Evolutionary conservation across 2,329 filamentous ascomycete genomes (phyloP).

Genomic region (Arthrobotrys sinensis): DNA sequence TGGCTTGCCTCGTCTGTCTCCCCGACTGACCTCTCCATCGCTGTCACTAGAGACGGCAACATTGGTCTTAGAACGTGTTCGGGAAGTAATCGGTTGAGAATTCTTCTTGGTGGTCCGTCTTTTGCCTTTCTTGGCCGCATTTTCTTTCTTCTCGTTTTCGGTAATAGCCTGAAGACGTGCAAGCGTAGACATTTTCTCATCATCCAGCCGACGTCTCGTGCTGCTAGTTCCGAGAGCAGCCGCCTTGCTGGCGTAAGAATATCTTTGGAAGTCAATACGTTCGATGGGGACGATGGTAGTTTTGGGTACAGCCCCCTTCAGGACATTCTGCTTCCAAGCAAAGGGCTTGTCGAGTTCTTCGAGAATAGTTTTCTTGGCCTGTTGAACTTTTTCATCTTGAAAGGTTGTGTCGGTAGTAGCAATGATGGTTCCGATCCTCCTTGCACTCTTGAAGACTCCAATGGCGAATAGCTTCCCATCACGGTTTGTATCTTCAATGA

Average conservation of each 20-base stretch:
- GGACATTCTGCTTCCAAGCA: constrained; percentile 51
- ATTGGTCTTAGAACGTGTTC: constrained; percentile 39
- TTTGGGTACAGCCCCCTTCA: constrained; percentile 36
- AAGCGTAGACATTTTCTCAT: constrained; percentile 59
- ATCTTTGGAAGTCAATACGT: constrained; percentile 56
- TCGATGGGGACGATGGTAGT: constrained; percentile 41
- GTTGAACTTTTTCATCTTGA: constrained; percentile 33
- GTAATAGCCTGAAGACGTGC: constrained; percentile 59
- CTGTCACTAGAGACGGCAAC: constrained; percentile 14
- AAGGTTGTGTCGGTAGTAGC: constrained; percentile 27
- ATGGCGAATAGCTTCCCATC: constrained; percentile 52
- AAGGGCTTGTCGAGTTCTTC: constrained; percentile 57
- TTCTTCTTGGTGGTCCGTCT: background rate
- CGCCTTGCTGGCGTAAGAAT: constrained; percentile 40
- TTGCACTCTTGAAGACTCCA: constrained; percentile 43
- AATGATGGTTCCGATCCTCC: constrained; percentile 48
- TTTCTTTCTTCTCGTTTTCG: constrained; percentile 53
- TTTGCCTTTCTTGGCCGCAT: constrained; percentile 29
- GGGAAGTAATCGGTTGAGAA: constrained; percentile 17
- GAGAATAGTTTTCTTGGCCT: constrained; percentile 44
- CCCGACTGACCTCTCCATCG: background rate
- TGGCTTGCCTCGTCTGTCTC: background rate
- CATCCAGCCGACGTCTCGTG: constrained; percentile 55
- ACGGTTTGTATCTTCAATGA: constrained; percentile 52
- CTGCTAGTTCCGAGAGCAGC: constrained; percentile 37